These are phyloP conservation scores for Litchi chinensis DNA, from an alignment of 345 rosid genomes.

Conservation along the genomic window DNA sequence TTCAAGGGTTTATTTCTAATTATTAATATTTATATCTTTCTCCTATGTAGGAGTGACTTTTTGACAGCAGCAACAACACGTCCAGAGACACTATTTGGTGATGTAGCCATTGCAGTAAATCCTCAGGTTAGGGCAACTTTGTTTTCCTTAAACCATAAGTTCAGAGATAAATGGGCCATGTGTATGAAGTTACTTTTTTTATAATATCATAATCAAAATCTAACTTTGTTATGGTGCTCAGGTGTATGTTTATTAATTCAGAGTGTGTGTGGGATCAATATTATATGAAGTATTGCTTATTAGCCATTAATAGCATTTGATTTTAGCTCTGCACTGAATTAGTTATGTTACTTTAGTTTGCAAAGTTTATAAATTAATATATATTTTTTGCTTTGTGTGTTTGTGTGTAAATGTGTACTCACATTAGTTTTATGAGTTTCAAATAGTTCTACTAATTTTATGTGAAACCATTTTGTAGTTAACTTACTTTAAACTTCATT, in stretches of 20 bases:
- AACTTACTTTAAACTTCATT: too few species aligned
- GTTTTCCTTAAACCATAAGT: not conserved
- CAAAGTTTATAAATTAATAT: too few species aligned
- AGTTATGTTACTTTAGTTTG: too few species aligned
- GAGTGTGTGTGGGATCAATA: not conserved
- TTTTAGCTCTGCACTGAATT: not conserved
- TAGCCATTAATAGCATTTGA: not conserved
- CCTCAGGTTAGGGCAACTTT: constrained; percentile 59
- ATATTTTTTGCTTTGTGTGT: too few species aligned
- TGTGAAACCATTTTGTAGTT: too few species aligned
- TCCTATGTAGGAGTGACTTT: constrained; percentile 65
- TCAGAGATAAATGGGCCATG: not conserved
- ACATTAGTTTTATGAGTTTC: too few species aligned
- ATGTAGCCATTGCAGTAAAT: constrained; percentile 93
- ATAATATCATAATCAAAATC: not conserved
- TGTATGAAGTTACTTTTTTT: not conserved
- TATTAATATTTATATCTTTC: constrained; percentile 30
- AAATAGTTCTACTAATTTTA: too few species aligned
- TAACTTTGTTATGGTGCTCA: not conserved
- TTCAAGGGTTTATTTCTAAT: constrained; percentile 1
- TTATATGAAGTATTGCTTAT: not conserved
- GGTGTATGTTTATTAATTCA: not conserved
- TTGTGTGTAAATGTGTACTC: too few species aligned
- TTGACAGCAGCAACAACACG: constrained; percentile 93
- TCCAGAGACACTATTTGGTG: constrained; percentile 97